Percentiles rank a stretch among this genome's conserved stretches.
Evolutionary conservation across 192 early-diverging fungal species (phyloP).

Genomic region (Anaeromyces robustus): DNA sequence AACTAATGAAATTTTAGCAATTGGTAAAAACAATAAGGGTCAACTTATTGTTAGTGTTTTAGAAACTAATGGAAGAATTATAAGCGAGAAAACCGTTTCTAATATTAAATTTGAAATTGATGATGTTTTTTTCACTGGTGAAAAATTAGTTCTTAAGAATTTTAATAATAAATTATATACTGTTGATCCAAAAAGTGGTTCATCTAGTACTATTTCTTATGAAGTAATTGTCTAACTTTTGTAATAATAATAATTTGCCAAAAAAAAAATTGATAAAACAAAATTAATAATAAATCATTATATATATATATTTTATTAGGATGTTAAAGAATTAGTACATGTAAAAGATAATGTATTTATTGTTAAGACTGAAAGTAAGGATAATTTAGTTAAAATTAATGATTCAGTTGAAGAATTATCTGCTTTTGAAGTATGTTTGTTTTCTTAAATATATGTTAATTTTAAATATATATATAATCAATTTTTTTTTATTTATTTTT

Average conservation of each 20-base stretch:
- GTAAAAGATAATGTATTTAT: not conserved
- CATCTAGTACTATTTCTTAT: not conserved
- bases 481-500: too few relatives aligned
- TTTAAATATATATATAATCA: too few relatives aligned
- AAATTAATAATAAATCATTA: too few relatives aligned
- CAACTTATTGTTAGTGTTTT: not conserved
- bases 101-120: not conserved
- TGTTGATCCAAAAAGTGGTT: not conserved
- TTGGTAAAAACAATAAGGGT: not conserved
- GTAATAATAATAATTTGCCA: not conserved
- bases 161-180: not conserved
- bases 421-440: not conserved
- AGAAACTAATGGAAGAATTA: not conserved
- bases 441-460: too few relatives aligned
- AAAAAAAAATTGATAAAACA: too few relatives aligned
- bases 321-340: not conserved
- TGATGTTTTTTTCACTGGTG: not conserved
- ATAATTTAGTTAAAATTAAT: not conserved
- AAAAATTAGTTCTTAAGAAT: not conserved
- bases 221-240: not conserved
- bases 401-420: not conserved
- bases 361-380: not conserved
- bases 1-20: not conserved
- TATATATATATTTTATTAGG: not conserved
- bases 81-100: not conserved